Conservation (phyloP, 2,329 filamentous ascomycete species). For the Xylaria hypoxylon region DNA sequence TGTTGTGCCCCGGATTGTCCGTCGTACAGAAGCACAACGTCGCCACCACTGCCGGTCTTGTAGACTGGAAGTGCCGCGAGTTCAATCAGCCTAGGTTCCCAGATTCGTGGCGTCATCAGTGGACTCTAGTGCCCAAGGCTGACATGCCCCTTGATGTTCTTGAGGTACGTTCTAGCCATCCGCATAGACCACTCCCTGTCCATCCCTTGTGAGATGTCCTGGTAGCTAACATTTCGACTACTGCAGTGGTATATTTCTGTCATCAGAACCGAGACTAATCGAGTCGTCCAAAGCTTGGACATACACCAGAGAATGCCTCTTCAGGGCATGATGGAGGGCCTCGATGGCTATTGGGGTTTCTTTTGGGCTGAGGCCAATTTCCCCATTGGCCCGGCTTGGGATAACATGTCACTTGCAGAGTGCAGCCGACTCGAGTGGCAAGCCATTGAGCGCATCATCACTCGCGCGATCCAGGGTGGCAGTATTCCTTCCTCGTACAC, state of each 20-base stretch:
- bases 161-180: slow-evolving; percentile 59
- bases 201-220: slow-evolving; percentile 2
- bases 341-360: slow-evolving; percentile 64
- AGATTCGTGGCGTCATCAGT: slow-evolving; percentile 63
- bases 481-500: slow-evolving; percentile 31
- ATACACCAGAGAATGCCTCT: slow-evolving; percentile 58
- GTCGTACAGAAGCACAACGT: slow-evolving; percentile 71
- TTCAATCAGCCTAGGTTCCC: slow-evolving; percentile 63
- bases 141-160: slow-evolving; percentile 63
- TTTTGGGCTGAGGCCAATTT: slow-evolving; percentile 62
- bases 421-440: slow-evolving; percentile 60
- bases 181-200: not conserved
- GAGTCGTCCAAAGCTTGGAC: slow-evolving; percentile 54
- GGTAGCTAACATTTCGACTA: slow-evolving; percentile 34
- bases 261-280: slow-evolving; percentile 64
- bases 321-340: slow-evolving; percentile 44
- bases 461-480: slow-evolving; percentile 45
- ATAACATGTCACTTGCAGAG: slow-evolving; percentile 61
- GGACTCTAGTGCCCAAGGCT: slow-evolving; percentile 63
- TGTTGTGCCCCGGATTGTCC: slow-evolving; percentile 71
- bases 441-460: slow-evolving; percentile 63
- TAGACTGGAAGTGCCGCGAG: slow-evolving; percentile 51
- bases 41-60: slow-evolving; percentile 56
- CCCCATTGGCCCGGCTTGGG: slow-evolving; percentile 56
- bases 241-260: slow-evolving; percentile 67